phyloP scores from a whole-genome alignment of 2,329 filamentous ascomycete genomes.

The Mariannaea sp. region DNA sequence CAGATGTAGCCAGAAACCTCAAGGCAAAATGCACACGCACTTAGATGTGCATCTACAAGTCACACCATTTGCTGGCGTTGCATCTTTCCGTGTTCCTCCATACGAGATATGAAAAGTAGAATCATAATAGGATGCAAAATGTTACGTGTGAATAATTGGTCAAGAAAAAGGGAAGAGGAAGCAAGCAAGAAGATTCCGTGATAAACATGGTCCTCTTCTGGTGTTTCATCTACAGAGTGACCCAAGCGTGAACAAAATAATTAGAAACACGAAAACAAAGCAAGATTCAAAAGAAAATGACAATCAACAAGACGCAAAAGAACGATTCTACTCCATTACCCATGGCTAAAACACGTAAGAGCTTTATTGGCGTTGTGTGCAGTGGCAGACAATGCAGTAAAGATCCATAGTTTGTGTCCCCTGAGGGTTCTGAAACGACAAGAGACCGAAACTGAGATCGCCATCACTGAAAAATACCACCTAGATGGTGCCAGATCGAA shows the following conservation, averaged over 20 bases:
- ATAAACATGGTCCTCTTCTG: neutral
- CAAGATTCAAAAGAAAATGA: constrained; percentile 1
- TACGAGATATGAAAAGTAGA: no score
- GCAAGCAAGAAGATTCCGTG: constrained; percentile 1
- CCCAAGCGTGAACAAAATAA: neutral
- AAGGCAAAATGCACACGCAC: neutral
- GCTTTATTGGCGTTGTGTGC: neutral
- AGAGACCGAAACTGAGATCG: constrained; percentile 31
- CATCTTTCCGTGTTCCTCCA: constrained; percentile 19
- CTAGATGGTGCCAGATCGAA: constrained; percentile 24
- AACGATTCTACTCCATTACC: no score
- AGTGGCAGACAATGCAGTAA: constrained; percentile 1
- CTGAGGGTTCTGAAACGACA: constrained; percentile 30
- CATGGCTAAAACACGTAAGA: no score
- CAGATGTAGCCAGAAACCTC: constrained; percentile 2
- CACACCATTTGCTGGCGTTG: constrained; percentile 23
- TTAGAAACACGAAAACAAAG: neutral
- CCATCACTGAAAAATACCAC: constrained; percentile 11
- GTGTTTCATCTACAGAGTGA: neutral
- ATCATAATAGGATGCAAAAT: no score
- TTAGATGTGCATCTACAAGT: constrained; percentile 1
- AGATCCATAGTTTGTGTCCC: constrained; percentile 20
- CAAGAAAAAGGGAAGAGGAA: neutral
- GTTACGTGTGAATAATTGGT: neutral
- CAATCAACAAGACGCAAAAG: constrained; percentile 3